These are phyloP conservation scores for Pseudophaeomoniella oleicola DNA, from an alignment of 2,329 filamentous ascomycete genomes.

Conservation along the genomic window DNA sequence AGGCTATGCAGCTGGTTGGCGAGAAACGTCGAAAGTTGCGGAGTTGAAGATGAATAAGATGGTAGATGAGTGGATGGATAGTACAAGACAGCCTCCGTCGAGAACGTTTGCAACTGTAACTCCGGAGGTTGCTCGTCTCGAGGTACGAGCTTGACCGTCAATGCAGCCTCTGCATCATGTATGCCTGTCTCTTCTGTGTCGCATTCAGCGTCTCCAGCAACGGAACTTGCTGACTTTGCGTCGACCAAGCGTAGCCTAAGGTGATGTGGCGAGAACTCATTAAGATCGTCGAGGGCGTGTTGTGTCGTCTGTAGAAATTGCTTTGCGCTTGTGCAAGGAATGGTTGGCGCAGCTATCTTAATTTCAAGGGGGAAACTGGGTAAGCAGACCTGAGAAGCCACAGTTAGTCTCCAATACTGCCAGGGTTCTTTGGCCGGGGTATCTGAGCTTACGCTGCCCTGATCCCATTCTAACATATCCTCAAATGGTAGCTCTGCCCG, in stretches of 20 bases:
- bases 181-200: constrained; percentile 13
- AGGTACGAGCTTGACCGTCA: constrained; percentile 57
- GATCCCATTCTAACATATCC: constrained; percentile 82
- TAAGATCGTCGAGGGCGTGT: constrained; percentile 70
- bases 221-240: background rate
- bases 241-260: constrained; percentile 54
- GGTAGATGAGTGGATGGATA: constrained; percentile 59
- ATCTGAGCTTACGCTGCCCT: constrained; percentile 68
- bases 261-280: constrained; percentile 74
- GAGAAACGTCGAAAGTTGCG: constrained; percentile 60
- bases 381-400: constrained; percentile 53
- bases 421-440: background rate
- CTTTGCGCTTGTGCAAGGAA: constrained; percentile 54
- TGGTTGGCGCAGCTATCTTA: constrained; percentile 53
- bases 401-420: constrained; percentile 4
- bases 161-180: constrained; percentile 35
- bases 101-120: constrained; percentile 51
- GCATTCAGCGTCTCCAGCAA: constrained; percentile 4
- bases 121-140: constrained; percentile 26
- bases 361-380: constrained; percentile 80
- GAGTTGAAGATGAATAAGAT: constrained; percentile 53
- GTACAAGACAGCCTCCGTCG: constrained; percentile 58
- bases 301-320: constrained; percentile 69
- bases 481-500: constrained; percentile 69
- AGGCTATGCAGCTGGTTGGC: constrained; percentile 62